Conservation (phyloP, 2,329 filamentous ascomycete genomes). For the Aspergillus puulaauensis region DNA sequence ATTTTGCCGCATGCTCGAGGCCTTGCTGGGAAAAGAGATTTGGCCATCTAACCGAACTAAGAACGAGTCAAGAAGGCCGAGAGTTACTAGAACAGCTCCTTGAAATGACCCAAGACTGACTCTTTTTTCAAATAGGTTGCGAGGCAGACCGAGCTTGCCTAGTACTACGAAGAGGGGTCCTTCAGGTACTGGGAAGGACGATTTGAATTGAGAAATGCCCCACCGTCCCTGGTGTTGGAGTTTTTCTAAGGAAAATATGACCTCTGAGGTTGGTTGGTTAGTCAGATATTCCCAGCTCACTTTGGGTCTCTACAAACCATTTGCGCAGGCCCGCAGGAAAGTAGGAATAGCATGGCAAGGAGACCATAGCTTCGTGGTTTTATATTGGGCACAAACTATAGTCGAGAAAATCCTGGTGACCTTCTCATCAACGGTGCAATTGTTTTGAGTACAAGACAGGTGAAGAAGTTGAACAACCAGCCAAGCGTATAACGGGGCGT, state of each 20-base stretch:
- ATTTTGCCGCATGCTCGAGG: slow-evolving; percentile 30
- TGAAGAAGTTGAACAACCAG: slow-evolving; percentile 54
- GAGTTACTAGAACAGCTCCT: slow-evolving; percentile 24
- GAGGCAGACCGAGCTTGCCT: slow-evolving; percentile 32
- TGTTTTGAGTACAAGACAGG: slow-evolving; percentile 44
- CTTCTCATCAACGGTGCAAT: slow-evolving; percentile 41
- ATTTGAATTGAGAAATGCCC: slow-evolving; percentile 7
- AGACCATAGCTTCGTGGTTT: slow-evolving; percentile 28
- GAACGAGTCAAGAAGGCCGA: slow-evolving; percentile 33
- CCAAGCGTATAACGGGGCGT: slow-evolving; percentile 54
- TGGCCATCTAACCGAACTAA: slow-evolving; percentile 15
- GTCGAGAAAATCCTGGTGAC: slow-evolving; percentile 36
- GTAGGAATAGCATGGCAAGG: slow-evolving; percentile 29
- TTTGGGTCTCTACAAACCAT: slow-evolving; percentile 33
- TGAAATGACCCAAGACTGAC: slow-evolving; percentile 28
- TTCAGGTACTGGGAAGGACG: slow-evolving; percentile 27
- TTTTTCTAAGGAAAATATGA: slow-evolving; percentile 44
- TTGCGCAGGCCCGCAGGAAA: slow-evolving; percentile 35
- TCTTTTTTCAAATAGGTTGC: slow-evolving; percentile 25
- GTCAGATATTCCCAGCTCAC: slow-evolving; percentile 1
- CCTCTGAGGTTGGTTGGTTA: slow-evolving; percentile 41
- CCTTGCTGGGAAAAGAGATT: slow-evolving; percentile 16
- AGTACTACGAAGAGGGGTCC: slow-evolving; percentile 30
- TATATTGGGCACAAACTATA: slow-evolving; percentile 34
- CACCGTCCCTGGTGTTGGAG: slow-evolving; percentile 16